phyloP scores from a whole-genome alignment of 768 basidiomycete genomes.

The Hygrophorus russula region DNA sequence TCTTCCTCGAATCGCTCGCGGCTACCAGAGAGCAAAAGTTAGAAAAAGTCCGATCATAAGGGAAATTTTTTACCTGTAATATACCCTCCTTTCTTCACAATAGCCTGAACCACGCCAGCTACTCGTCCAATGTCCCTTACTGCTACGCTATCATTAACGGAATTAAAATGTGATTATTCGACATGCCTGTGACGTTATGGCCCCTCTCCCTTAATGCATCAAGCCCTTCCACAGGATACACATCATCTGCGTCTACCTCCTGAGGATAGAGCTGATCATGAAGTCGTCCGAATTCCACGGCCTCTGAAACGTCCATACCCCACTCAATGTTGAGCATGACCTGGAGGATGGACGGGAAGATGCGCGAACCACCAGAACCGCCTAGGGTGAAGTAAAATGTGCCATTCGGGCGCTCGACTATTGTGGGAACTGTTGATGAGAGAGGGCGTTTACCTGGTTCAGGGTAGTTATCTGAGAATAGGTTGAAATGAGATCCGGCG shows the following conservation, averaged over 20 bases:
- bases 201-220: slow-evolving; percentile 46
- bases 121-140: slow-evolving; percentile 62
- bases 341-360: slow-evolving; percentile 74
- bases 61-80: slow-evolving; percentile 47
- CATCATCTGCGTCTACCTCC: slow-evolving; percentile 46
- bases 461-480: slow-evolving; percentile 69
- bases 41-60: background rate
- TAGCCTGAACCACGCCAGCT: slow-evolving; percentile 65
- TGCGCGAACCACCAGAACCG: slow-evolving; percentile 81
- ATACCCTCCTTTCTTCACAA: slow-evolving; percentile 37
- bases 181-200: slow-evolving; percentile 60
- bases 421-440: slow-evolving; percentile 74
- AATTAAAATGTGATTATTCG: background rate
- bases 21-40: slow-evolving; percentile 28
- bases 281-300: slow-evolving; percentile 76
- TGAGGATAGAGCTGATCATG: slow-evolving; percentile 81
- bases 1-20: slow-evolving; percentile 86
- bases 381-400: slow-evolving; percentile 67
- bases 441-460: slow-evolving; percentile 81
- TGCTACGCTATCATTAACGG: slow-evolving; percentile 3
- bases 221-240: slow-evolving; percentile 46
- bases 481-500: slow-evolving; percentile 1
- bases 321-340: slow-evolving; percentile 69
- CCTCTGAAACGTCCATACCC: slow-evolving; percentile 68
- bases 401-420: slow-evolving; percentile 69